Evolutionary conservation across 495 filamentous ascomycete genomes (phyloP), one percentile per base, ranked within the genome.

Genomic region (Penicillium canariense): DNA sequence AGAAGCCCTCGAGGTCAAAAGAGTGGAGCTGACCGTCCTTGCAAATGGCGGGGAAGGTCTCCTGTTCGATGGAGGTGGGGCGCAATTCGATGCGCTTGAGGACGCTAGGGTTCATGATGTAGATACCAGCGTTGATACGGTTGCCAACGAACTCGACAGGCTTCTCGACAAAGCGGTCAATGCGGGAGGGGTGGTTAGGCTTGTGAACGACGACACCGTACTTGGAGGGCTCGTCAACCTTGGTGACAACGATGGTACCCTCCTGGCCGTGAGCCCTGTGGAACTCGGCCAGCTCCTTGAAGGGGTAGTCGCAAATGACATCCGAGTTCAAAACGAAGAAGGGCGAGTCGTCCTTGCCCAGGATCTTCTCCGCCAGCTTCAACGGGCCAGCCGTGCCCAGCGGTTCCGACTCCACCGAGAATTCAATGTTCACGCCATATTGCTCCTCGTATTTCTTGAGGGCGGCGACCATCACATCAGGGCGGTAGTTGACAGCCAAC

Each of bases 321-420:
- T 97, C 94, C 28, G 91, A 96, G 80, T 97, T 97, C 54, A 99
- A 83, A n/a, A 99, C 94, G 74, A 99, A 97, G 79, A 97, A 97
- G 38, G 94, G 94, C 11, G 84, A 74, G 69, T 96, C 86, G 66
- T 97, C 92, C 72, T 97, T 97, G 55, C 82, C 89, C 46, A 98
- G 83, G 61, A 92, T 91, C 66, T 89, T 84, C 78, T 97, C 94
- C 46, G 94, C 94, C 44, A 98, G 84, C 78, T 97, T 98, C 54
- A 98, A 81, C 26, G 94, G 94, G 52, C 94, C 94, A 56, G 94
- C 94, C 39, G 94, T 98, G 63, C 95, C 94, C 31, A 98, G 84
- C 44, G 94, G 94, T 71, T 98, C 94, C 51, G 83, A 83, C 77
- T 98, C 94, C 74, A 98, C 87, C 46, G 91, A 96, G 79, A 98